These are phyloP conservation scores for Nemania sp. DNA, from an alignment of 2,329 filamentous ascomycete species.

Conservation along the genomic window DNA sequence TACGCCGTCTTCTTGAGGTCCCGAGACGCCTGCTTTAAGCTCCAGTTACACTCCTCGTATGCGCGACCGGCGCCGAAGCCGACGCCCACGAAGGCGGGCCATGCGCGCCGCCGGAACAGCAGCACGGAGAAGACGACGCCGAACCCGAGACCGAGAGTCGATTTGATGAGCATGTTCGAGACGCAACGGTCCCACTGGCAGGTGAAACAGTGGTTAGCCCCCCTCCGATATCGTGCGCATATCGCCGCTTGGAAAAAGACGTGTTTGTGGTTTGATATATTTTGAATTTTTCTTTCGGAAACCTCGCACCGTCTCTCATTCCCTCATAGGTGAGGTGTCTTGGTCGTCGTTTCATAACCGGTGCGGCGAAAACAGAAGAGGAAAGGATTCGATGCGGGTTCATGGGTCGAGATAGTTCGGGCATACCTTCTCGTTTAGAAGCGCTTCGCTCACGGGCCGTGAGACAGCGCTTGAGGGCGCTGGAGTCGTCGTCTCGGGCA, in stretches of 20 bases:
- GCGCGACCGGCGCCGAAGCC: slow-evolving; percentile 96
- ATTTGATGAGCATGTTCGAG: slow-evolving; percentile 96
- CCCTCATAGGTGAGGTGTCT: slow-evolving; percentile 23
- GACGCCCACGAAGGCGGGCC: slow-evolving; percentile 92
- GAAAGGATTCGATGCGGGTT: background rate
- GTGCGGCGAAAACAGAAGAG: too few species aligned
- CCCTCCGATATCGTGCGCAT: background rate
- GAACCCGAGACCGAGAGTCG: slow-evolving; percentile 92
- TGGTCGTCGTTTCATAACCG: slow-evolving; percentile 17
- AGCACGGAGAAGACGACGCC: slow-evolving; percentile 98
- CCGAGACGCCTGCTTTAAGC: slow-evolving; percentile 64
- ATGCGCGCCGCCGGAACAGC: slow-evolving; percentile 95
- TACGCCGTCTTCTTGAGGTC: slow-evolving; percentile 59
- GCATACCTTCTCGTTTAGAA: slow-evolving; percentile 97
- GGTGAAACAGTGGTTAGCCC: slow-evolving; percentile 15
- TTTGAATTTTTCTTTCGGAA: background rate
- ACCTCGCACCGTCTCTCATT: background rate
- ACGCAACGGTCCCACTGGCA: slow-evolving; percentile 95
- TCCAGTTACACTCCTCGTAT: slow-evolving; percentile 97
- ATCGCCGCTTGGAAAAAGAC: slow-evolving; percentile 13
- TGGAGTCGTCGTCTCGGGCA: slow-evolving; percentile 60
- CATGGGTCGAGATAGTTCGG: slow-evolving; percentile 29
- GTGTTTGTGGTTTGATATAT: background rate
- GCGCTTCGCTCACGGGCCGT: slow-evolving; percentile 93
- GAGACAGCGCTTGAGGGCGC: slow-evolving; percentile 67